Evolutionary conservation across 495 filamentous ascomycete species (phyloP).

Genomic region (Emericellopsis terricola): DNA sequence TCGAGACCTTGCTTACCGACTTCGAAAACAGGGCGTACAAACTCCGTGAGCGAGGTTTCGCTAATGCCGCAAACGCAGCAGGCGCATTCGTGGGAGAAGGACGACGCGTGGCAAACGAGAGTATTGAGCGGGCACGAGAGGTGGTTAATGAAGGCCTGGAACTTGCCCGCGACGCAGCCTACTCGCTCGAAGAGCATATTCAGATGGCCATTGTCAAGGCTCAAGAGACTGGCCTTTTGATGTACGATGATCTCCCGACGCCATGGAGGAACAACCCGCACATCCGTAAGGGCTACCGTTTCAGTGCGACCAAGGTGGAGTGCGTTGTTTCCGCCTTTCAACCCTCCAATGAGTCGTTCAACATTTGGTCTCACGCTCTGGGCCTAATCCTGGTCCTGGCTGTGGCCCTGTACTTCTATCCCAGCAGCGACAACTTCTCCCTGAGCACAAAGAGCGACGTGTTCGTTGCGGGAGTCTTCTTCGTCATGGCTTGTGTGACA

Average conservation of each 20-base stretch:
- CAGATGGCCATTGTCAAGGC: slow-evolving; percentile 65
- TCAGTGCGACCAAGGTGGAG: slow-evolving; percentile 70
- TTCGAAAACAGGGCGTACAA: slow-evolving; percentile 65
- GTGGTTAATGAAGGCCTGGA: slow-evolving; percentile 78
- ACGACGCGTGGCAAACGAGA: slow-evolving; percentile 54
- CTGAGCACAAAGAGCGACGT: slow-evolving; percentile 75
- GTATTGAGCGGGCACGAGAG: slow-evolving; percentile 53
- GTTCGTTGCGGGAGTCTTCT: slow-evolving; percentile 81
- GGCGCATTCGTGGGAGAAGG: slow-evolving; percentile 48
- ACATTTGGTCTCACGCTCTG: slow-evolving; percentile 93
- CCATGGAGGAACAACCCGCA: slow-evolving; percentile 94
- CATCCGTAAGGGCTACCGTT: slow-evolving; percentile 81
- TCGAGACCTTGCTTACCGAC: slow-evolving; percentile 68
- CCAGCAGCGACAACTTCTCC: slow-evolving; percentile 65
- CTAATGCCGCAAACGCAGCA: slow-evolving; percentile 42
- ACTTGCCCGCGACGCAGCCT: slow-evolving; percentile 56
- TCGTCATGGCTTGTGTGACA: slow-evolving; percentile 92
- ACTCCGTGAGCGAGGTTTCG: slow-evolving; percentile 34
- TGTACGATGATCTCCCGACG: slow-evolving; percentile 74
- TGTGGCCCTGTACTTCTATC: slow-evolving; percentile 95
- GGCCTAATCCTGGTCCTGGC: slow-evolving; percentile 74
- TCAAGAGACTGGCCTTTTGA: slow-evolving; percentile 63
- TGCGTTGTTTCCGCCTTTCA: slow-evolving; percentile 70
- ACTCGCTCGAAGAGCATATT: slow-evolving; percentile 59
- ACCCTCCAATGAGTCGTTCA: slow-evolving; percentile 83